Conservation (phyloP, 2,329 filamentous ascomycete species). For the Acrodontium crateriforme region DNA sequence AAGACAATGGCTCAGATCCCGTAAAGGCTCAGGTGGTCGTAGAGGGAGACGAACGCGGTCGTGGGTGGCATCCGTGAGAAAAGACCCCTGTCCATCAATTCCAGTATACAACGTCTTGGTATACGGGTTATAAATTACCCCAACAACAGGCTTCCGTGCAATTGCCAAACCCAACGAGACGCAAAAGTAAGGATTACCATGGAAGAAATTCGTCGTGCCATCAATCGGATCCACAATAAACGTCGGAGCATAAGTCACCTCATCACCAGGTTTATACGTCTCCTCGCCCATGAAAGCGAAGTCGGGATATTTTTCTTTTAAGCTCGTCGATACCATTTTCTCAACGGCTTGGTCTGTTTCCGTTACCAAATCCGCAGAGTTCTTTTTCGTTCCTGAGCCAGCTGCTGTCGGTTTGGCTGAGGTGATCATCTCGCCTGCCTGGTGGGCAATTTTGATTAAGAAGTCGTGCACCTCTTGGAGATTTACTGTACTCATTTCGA, state of each 20-base stretch:
- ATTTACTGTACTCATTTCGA: slow-evolving; percentile 17
- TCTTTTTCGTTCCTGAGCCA: slow-evolving; percentile 34
- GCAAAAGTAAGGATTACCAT: slow-evolving; percentile 59
- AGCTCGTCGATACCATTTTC: slow-evolving; percentile 38
- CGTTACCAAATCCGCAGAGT: slow-evolving; percentile 47
- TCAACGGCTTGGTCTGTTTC: slow-evolving; percentile 51
- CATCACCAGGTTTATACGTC: slow-evolving; percentile 53
- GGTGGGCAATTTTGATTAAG: slow-evolving; percentile 31
- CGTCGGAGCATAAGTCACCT: slow-evolving; percentile 53
- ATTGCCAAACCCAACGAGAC: slow-evolving; percentile 63
- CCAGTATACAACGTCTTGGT: slow-evolving; percentile 55
- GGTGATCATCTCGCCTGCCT: slow-evolving; percentile 33
- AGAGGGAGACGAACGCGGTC: slow-evolving; percentile 31
- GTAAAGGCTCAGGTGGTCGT: slow-evolving; percentile 37
- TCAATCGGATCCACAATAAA: slow-evolving; percentile 77
- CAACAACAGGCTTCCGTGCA: slow-evolving; percentile 47
- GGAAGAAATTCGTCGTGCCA: slow-evolving; percentile 70
- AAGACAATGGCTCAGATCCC: slow-evolving; percentile 47
- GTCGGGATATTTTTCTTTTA: slow-evolving; percentile 38
- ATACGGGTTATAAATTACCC: slow-evolving; percentile 72
- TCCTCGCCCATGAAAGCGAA: slow-evolving; percentile 61
- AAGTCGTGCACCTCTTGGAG: slow-evolving; percentile 36
- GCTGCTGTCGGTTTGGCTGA: slow-evolving; percentile 29
- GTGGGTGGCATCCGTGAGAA: slow-evolving; percentile 22
- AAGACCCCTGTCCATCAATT: slow-evolving; percentile 54